These are phyloP conservation scores for Ustilago crameri DNA, from an alignment of 1,284 basidiomycete genomes.

Conservation along the genomic window DNA sequence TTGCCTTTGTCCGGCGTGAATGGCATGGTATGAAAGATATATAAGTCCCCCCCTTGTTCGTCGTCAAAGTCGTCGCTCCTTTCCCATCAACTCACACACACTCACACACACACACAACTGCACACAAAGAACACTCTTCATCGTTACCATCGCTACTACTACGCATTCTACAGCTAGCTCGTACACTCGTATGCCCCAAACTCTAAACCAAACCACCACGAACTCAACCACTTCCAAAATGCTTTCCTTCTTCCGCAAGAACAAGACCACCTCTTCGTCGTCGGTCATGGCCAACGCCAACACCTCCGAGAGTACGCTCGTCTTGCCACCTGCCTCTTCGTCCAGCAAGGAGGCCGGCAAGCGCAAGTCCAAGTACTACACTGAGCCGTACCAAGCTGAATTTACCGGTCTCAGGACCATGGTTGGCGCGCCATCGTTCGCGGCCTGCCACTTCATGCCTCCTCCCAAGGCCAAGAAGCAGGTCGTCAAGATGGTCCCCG, in stretches of 20 bases:
- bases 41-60: neutral
- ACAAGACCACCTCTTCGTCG: constrained; percentile 11
- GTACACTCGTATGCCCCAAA: constrained; percentile 5
- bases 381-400: constrained; percentile 26
- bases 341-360: neutral
- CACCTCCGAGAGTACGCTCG: constrained; percentile 36
- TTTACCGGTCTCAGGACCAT: constrained; percentile 18
- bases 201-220: constrained; percentile 5
- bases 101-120: constrained; percentile 1
- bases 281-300: constrained; percentile 34
- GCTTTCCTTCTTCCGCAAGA: constrained; percentile 42
- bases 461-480: constrained; percentile 4
- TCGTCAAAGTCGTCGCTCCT: neutral
- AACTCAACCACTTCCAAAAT: constrained; percentile 18
- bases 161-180: constrained; percentile 2
- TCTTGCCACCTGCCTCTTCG: constrained; percentile 5
- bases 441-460: constrained; percentile 14
- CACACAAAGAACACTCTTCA: neutral
- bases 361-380: constrained; percentile 19
- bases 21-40: neutral
- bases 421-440: constrained; percentile 29
- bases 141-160: neutral
- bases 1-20: neutral
- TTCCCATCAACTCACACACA: constrained; percentile 4
- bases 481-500: constrained; percentile 19